Percentiles rank a stretch among this genome's conserved stretches.
Conservation (phyloP, 73 alveolate species). For the Paramecium octaurelia region DNA sequence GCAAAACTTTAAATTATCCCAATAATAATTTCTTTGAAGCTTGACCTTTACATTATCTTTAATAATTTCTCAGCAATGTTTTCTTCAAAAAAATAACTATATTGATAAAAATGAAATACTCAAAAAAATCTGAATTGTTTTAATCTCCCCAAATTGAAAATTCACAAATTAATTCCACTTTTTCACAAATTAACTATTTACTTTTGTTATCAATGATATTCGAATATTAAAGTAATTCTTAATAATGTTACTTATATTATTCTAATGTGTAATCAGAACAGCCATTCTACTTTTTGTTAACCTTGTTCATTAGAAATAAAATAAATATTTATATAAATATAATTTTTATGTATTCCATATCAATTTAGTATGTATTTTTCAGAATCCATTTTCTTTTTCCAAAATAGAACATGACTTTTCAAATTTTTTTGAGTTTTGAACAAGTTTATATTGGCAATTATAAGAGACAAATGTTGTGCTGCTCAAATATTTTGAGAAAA, state of each 20-base stretch:
- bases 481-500: no score
- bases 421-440: no score
- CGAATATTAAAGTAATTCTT: background rate
- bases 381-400: background rate
- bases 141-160: conserved; percentile 62
- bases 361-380: background rate
- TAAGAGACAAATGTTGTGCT: no score
- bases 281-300: background rate
- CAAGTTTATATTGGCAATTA: no score
- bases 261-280: background rate
- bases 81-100: conserved; percentile 63
- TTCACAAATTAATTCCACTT: conserved; percentile 37
- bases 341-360: background rate
- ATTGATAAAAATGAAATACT: background rate
- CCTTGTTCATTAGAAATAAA: background rate
- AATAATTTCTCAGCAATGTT: conserved; percentile 58
- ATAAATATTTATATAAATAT: background rate
- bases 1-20: conserved; percentile 62
- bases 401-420: no score
- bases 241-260: conserved; percentile 3
- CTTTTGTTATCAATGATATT: background rate
- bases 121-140: conserved; percentile 60
- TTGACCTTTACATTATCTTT: conserved; percentile 48
- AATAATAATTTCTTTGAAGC: conserved; percentile 63
- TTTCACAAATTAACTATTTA: conserved; percentile 8